Evolutionary conservation across 2,329 filamentous ascomycete species (phyloP).

Genomic region (Talaromyces marneffei): DNA sequence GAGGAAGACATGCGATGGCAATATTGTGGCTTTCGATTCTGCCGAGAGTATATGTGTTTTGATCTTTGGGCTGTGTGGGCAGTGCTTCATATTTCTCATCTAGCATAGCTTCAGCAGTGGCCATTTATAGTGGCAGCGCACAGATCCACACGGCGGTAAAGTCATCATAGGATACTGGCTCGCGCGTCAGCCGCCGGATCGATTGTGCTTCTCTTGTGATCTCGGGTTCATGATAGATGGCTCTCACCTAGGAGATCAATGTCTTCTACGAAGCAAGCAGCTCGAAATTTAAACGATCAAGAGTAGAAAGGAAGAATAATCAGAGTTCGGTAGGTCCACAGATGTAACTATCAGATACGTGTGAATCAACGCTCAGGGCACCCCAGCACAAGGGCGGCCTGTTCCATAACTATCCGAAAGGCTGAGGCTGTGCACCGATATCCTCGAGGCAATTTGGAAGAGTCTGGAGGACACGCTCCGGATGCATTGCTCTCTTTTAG

Average conservation of each 20-base stretch:
- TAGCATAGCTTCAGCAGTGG: slow-evolving; percentile 15
- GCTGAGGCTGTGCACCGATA: no score
- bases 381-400: not conserved
- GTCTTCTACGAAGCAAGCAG: not conserved
- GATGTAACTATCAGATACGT: no score
- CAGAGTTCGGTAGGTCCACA: no score
- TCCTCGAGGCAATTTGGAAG: no score
- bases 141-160: slow-evolving; percentile 5
- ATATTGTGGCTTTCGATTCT: slow-evolving; percentile 20
- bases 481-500: no score
- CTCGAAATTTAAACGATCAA: not conserved
- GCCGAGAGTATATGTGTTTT: slow-evolving; percentile 19
- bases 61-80: slow-evolving; percentile 12
- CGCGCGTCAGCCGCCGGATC: not conserved
- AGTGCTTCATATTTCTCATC: slow-evolving; percentile 19
- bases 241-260: not conserved
- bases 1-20: slow-evolving; percentile 20
- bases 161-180: not conserved
- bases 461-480: no score
- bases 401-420: no score
- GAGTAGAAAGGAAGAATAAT: not conserved
- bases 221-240: not conserved
- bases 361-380: no score
- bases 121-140: slow-evolving; percentile 1
- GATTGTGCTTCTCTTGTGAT: not conserved